A percentile compares a stretch with the other conserved stretches of the same genome.
Evolutionary conservation across 164 flowering plant genomes (phyloP).

Genomic region (Berberis thunbergii): DNA sequence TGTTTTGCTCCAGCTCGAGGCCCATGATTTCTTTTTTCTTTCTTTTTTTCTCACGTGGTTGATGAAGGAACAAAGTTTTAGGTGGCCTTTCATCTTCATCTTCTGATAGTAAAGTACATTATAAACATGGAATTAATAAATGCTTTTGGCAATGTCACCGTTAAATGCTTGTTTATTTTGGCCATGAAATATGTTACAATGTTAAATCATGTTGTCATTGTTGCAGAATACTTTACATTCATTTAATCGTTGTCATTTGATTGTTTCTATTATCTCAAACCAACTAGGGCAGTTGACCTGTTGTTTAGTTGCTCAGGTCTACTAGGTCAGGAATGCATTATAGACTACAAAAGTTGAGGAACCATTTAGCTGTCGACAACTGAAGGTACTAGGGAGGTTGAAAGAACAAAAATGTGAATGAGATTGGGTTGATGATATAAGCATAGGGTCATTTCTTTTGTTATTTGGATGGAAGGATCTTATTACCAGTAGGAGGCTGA

Average conservation of each 20-base stretch:
- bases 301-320: not conserved
- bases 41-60: not conserved
- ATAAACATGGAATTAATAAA: not conserved
- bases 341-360: too few relatives aligned
- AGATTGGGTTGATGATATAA: too few relatives aligned
- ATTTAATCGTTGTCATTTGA: not conserved
- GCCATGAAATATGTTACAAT: not conserved
- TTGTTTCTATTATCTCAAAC: not conserved
- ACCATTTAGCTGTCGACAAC: too few relatives aligned
- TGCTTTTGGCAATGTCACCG: not conserved
- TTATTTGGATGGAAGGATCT: too few relatives aligned
- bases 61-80: not conserved
- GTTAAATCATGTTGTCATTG: not conserved
- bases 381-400: too few relatives aligned
- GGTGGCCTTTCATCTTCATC: not conserved
- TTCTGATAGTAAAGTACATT: not conserved
- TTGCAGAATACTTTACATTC: too few relatives aligned
- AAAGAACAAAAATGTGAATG: too few relatives aligned
- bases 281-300: not conserved
- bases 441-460: too few relatives aligned
- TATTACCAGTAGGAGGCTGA: too few relatives aligned
- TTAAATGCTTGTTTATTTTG: not conserved
- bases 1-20: slow-evolving; percentile 53
- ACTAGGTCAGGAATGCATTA: too few relatives aligned
- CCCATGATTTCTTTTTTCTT: slow-evolving; percentile 28